Base-by-base conservation (phyloP, 164 flowering plant species). In the Aristolochia fimbriata region DNA sequence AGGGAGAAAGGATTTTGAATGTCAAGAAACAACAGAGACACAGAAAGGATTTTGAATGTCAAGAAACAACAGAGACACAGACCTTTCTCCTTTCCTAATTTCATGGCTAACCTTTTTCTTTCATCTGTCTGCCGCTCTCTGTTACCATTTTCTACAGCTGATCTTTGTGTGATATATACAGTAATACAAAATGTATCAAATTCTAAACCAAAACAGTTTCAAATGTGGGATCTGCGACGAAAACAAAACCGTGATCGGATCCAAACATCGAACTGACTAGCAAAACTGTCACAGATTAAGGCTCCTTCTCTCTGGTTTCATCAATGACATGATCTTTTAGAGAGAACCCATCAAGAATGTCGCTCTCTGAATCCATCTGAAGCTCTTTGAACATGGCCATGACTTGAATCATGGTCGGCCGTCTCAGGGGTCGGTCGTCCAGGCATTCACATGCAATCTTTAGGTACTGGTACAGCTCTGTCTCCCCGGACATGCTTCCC, bases 331-430 rank as follows among this genome's bases (percentile, higher is more conserved):
- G 58, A 55, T 79, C 82, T 67, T 81, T 79, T 56, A 84, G 52
- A 14, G 88, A 85, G 53, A 88, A 74, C n/a, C 81, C 80, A 55
- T 86, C 90, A 22, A 81, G 81, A 51, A 76, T 74, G 59, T 86
- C 93, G 59, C 69, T 76, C 47, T 80, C 88, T 30, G 91, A 68
- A 72, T 83, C 93, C 19, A 64, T 69, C 70, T 84, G 86, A 57
- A 88, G 83, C 70, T 91, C 96, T 65, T 81, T 85, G 64, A 91
- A 88, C 96, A 81, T 88, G 12, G 94, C 81, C 91, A 91, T 83
- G 55, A 91, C 96, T 69, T 88, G 91, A 62, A 88, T 88, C 98
- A 91, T 91, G 23, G 96, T 91, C 41, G 98, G 98, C 68, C 98
- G 72, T 50, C 79, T 52, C 61, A 70, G 74, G 14, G 96, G 85